Evolutionary conservation across 2,329 filamentous ascomycete species (phyloP).

Genomic region (Bipolaris cookei): DNA sequence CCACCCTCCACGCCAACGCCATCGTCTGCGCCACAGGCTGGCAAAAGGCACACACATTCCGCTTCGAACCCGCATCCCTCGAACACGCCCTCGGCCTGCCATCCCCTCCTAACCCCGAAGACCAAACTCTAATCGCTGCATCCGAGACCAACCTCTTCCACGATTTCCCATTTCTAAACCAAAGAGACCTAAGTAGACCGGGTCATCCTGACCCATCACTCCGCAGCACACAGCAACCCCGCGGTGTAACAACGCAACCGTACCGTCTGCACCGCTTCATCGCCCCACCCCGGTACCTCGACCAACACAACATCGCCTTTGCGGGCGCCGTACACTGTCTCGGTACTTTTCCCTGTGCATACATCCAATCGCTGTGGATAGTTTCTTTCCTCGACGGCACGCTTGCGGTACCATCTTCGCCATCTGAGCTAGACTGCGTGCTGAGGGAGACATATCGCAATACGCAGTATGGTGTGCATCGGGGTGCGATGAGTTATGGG

Average conservation of each 20-base stretch:
- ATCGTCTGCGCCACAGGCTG: slow-evolving; percentile 65
- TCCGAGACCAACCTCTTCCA: slow-evolving; percentile 21
- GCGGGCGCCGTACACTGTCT: slow-evolving; percentile 45
- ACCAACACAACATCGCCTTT: slow-evolving; percentile 24
- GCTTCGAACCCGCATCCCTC: slow-evolving; percentile 54
- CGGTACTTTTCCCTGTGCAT: slow-evolving; percentile 47
- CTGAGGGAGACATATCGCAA: slow-evolving; percentile 60
- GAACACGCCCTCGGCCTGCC: slow-evolving; percentile 58
- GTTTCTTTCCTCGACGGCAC: slow-evolving; percentile 66
- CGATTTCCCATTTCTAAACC: slow-evolving; percentile 25
- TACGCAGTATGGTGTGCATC: slow-evolving; percentile 72
- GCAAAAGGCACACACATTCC: slow-evolving; percentile 58
- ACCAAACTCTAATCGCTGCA: slow-evolving; percentile 45
- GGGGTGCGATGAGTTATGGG: slow-evolving; percentile 73
- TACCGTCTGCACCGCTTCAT: slow-evolving; percentile 55
- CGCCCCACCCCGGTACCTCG: slow-evolving; percentile 37
- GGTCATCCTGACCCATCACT: slow-evolving; percentile 31
- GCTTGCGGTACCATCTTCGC: slow-evolving; percentile 42
- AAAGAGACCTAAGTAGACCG: slow-evolving; percentile 24
- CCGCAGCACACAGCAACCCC: slow-evolving; percentile 7
- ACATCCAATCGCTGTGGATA: slow-evolving; percentile 56
- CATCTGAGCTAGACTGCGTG: slow-evolving; percentile 8
- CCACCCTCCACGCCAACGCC: slow-evolving; percentile 55
- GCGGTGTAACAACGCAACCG: slow-evolving; percentile 25
- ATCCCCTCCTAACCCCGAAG: slow-evolving; percentile 38